Evolutionary conservation across 805 yeast genomes (phyloP).

Genomic region (Zygoascus flipseniorum): DNA sequence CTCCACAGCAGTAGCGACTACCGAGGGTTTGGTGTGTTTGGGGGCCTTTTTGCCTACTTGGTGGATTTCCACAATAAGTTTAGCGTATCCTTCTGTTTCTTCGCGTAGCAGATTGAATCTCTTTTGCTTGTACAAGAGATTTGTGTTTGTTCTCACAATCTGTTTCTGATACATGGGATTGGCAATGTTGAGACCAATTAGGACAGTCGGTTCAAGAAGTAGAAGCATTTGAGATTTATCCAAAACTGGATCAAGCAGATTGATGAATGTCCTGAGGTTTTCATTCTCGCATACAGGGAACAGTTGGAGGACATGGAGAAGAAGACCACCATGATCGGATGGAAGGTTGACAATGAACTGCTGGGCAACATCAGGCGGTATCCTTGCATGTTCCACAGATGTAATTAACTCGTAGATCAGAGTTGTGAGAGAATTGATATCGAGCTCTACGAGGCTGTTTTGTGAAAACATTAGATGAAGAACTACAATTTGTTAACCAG

Average conservation of each 20-base stretch:
- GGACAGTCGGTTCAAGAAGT: conserved; percentile 20
- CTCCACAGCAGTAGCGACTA: conserved; percentile 41
- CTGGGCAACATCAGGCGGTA: conserved; percentile 7
- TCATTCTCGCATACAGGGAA: conserved; percentile 3
- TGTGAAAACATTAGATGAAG: background rate
- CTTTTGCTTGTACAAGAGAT: conserved; percentile 39
- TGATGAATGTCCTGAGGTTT: conserved; percentile 12
- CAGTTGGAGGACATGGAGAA: conserved; percentile 13
- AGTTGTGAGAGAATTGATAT: conserved; percentile 2
- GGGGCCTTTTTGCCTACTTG: conserved; percentile 29
- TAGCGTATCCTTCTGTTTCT: conserved; percentile 70
- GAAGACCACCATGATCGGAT: conserved; percentile 8
- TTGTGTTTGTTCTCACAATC: conserved; percentile 34
- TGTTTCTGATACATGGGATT: conserved; percentile 30
- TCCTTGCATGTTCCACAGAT: conserved; percentile 1
- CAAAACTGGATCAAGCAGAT: conserved; percentile 11
- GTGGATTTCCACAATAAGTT: conserved; percentile 44
- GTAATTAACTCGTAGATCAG: conserved; percentile 13
- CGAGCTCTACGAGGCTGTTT: background rate
- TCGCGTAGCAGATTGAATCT: conserved; percentile 65
- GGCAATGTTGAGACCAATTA: conserved; percentile 22
- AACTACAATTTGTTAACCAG: background rate
- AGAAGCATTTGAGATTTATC: conserved; percentile 7
- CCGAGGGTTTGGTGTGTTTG: conserved; percentile 13
- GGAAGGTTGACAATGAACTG: background rate